Evolutionary conservation across 805 yeast genomes (phyloP).

Genomic region (Suhomyces sp.): DNA sequence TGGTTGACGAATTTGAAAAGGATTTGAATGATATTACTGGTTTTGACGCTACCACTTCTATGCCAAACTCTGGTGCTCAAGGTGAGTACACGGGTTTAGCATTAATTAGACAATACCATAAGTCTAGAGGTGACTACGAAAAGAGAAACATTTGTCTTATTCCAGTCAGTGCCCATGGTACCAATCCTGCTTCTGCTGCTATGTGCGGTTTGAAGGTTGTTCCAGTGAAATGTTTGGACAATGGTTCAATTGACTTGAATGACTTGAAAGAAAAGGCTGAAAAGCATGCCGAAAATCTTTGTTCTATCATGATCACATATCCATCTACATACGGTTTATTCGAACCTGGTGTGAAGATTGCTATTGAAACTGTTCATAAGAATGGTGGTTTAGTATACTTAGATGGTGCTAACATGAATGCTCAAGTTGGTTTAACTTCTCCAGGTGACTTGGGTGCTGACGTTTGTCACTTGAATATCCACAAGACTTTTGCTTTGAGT

Average conservation of each 20-base stretch:
- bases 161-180: constrained; percentile 97
- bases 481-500: constrained; percentile 95
- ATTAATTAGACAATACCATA: constrained; percentile 76
- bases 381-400: constrained; percentile 94
- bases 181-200: constrained; percentile 97
- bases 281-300: constrained; percentile 66
- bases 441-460: constrained; percentile 99
- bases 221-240: constrained; percentile 78
- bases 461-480: constrained; percentile 94
- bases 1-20: constrained; percentile 71
- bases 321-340: constrained; percentile 97
- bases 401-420: constrained; percentile 99
- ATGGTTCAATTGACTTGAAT: constrained; percentile 82
- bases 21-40: constrained; percentile 94
- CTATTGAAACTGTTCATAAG: constrained; percentile 80
- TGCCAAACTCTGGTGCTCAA: constrained; percentile 98
- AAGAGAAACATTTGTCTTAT: constrained; percentile 85
- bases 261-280: constrained; percentile 75
- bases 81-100: constrained; percentile 96
- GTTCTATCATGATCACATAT: constrained; percentile 94
- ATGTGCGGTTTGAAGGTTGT: constrained; percentile 96
- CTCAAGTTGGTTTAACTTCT: constrained; percentile 95
- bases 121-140: constrained; percentile 61
- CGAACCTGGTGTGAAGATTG: constrained; percentile 85
- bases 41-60: constrained; percentile 82